Evolutionary conservation across 2,329 filamentous ascomycete genomes (phyloP), one percentile per base, ranked within the genome.

Genomic region (Epichloe sibirici): DNA sequence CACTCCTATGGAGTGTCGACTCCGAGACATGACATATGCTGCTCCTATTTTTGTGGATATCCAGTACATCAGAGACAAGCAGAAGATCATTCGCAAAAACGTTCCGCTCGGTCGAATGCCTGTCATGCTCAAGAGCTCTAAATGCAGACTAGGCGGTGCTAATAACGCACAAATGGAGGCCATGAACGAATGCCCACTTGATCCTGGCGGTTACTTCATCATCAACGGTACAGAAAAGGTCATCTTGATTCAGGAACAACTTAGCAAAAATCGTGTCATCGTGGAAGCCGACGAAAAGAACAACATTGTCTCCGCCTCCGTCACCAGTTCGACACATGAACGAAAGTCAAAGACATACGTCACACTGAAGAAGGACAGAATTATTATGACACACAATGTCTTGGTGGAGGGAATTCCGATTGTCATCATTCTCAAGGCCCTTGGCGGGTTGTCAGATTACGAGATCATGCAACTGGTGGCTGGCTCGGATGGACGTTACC

Each of bases 221-320:
- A 90, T 97, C 59, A 89, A 91, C 62, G 93, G 93, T 46, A 96
- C 94, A 21, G 93, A 98, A 68, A 98, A 98, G 74, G 93, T 98
- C 60, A 98, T 98, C 64, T 74, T 98, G 44, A 94, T 98, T 13
- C 93, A 98, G 69, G 94, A 98, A 66, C 93, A 98, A 71, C 74
- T 98, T 65, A 98, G 93, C 78, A 98, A 98, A 78, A 98, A 98
- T 70, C 83, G 93, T 73, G 88, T 98, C 63, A 96, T 98, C 66
- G 91, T 98, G 15, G 94, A 98, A 70, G 85, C 88, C 52, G 88
- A 91, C 62, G 78, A 85, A 50, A 95, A 95, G 72, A 97, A 96
- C 70, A 87, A 87, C 55, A 83, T 95, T 57, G 91, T 97, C 53
- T 88, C 91, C 59, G 93, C 94, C 39, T 97, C 93, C 1, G 93